Base-by-base conservation (phyloP, 148 eudicot species). In the Amaranthus cruentus region DNA sequence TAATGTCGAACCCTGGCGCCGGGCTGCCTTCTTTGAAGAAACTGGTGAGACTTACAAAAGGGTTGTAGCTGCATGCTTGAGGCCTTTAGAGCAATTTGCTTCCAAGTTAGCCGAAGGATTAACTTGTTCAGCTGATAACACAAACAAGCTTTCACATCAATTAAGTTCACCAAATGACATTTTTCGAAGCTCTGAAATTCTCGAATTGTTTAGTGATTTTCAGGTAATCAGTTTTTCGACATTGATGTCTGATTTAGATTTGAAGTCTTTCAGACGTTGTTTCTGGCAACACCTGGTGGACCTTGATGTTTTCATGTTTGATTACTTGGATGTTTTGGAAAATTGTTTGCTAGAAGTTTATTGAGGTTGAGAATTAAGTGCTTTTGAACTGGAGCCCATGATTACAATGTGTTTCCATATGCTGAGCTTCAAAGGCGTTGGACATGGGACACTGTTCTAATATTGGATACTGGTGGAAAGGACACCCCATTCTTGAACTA, bases 21-120 rank as follows among this genome's bases (percentile, higher is more conserved):
- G 97, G 55, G 92, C 92, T 76, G 97, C 98, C 18, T 90, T 95
- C 75, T 95, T 85, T 71, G 97, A 92, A 76, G 97, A 95, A 83
- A 90, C 87, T 73, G 96, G 97, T 68, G 98, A 85, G 62, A 88
- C 96, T 58, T 95, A 95, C 82, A 95, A 83, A 85, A 88, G 89
- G 82, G 90, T 91, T 69, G 71, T 90, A 44, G 62, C 85, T 83
- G 85, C 78, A 28, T 85, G 93, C 90, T 73, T 91, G 81, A 81
- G 76, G 80, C 98, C 98, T 74, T 78, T 95, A 58, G 89, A 90
- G 80, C 87, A 83, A 75, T 80, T 95, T 67, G 82, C 90, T 57
- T 76, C 73, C 43, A 84, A 86, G 74, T 69, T 95, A 71, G 86
- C 82, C 58, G 97, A 88, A 86, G 83, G 88, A 77, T 78, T 85